phyloP scores from a whole-genome alignment of 331 rosid genomes.

The Rhamnella rubrinervis region DNA sequence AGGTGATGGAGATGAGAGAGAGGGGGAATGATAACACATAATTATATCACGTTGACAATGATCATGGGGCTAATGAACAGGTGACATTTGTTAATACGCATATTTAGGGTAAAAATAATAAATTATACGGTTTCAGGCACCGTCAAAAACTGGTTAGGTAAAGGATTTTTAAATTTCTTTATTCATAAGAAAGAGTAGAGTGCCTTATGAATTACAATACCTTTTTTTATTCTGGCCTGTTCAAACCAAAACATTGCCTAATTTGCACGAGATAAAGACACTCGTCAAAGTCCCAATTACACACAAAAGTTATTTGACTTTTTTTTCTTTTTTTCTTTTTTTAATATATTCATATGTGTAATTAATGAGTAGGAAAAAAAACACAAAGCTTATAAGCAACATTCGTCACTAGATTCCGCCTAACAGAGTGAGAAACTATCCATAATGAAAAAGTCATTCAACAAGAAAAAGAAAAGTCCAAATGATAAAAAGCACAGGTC shows the following conservation, averaged over 20 bases:
- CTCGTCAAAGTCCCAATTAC: background rate
- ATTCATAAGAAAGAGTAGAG: conserved; percentile 15
- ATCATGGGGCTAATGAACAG: background rate
- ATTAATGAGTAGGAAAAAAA: conserved; percentile 9
- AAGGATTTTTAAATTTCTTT: conserved; percentile 10
- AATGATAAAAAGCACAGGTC: conserved; percentile 5
- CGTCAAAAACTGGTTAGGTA: conserved; percentile 13
- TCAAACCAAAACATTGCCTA: conserved; percentile 3
- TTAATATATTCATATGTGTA: background rate
- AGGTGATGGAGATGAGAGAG: no score
- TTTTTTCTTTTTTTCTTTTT: no score
- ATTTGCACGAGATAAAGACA: background rate
- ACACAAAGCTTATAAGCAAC: conserved; percentile 19
- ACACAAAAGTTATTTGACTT: background rate
- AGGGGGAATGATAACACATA: no score
- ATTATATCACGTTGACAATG: no score
- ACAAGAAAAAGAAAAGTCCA: conserved; percentile 31
- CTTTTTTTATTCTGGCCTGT: conserved; percentile 5
- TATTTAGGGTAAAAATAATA: background rate
- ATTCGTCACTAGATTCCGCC: conserved; percentile 47
- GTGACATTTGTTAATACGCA: conserved; percentile 11
- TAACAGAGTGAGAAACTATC: conserved; percentile 17
- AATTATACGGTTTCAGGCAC: background rate
- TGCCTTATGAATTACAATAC: background rate
- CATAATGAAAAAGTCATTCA: conserved; percentile 25